These are phyloP conservation scores for Pythium scleroteichum DNA, from an alignment of 352 stramenopile genomes.

Conservation along the genomic window DNA sequence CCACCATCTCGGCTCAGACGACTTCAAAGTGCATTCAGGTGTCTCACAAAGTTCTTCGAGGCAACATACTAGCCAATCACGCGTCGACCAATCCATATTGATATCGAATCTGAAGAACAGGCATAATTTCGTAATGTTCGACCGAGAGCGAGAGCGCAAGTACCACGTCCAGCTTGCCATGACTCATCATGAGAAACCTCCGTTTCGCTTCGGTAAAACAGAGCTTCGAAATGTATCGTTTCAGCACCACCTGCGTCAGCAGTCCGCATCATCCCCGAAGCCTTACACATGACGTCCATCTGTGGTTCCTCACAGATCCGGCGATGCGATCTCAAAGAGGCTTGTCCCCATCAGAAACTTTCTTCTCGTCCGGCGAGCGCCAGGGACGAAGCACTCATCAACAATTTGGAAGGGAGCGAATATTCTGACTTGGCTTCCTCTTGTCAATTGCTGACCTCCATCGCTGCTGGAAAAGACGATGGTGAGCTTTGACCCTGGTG, in stretches of 20 bases:
- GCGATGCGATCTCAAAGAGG: conserved; percentile 37
- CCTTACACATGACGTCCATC: neutral
- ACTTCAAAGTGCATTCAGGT: conserved; percentile 18
- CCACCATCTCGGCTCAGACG: conserved; percentile 8
- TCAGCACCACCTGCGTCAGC: conserved; percentile 13
- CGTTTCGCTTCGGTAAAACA: conserved; percentile 25
- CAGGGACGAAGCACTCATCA: conserved; percentile 26
- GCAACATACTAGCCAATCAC: neutral
- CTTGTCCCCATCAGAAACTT: conserved; percentile 52
- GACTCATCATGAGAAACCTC: conserved; percentile 22
- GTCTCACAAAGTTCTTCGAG: neutral
- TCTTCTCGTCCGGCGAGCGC: conserved; percentile 23
- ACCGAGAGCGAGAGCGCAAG: conserved; percentile 19
- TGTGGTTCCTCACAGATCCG: neutral
- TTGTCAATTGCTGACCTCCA: conserved; percentile 32
- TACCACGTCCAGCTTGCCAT: conserved; percentile 26
- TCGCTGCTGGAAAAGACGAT: conserved; percentile 38
- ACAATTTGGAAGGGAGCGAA: conserved; percentile 69
- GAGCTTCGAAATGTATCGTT: neutral
- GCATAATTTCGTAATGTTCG: conserved; percentile 2
- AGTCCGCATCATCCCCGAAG: conserved; percentile 5
- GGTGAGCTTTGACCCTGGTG: conserved; percentile 9
- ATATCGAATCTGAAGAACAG: neutral
- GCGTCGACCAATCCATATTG: neutral
- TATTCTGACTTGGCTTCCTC: conserved; percentile 39